Conservation (phyloP, 306 rosid species). For the Cucurbita maxima region DNA sequence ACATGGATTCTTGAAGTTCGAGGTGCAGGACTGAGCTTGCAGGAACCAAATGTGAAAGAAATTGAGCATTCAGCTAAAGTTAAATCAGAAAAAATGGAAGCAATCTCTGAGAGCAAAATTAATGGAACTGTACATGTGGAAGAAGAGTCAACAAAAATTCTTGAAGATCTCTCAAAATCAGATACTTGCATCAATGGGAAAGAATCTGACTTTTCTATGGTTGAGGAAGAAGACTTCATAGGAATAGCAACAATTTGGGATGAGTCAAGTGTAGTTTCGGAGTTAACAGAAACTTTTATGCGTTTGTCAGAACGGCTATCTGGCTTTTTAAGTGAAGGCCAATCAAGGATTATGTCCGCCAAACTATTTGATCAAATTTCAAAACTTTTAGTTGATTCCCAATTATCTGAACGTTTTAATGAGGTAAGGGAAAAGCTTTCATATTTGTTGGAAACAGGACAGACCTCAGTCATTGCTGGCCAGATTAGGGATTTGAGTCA, state of each 20-base stretch:
- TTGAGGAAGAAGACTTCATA: constrained; percentile 18
- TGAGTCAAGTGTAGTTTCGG: constrained; percentile 54
- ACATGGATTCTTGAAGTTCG: constrained; percentile 96
- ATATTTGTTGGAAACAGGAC: constrained; percentile 52
- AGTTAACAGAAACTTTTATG: constrained; percentile 56
- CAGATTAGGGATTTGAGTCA: constrained; percentile 82
- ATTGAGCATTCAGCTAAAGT: constrained; percentile 43
- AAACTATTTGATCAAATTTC: constrained; percentile 72
- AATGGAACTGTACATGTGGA: constrained; percentile 29
- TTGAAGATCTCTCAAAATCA: constrained; percentile 20
- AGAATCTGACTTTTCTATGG: constrained; percentile 18
- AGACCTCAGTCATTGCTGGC: constrained; percentile 46
- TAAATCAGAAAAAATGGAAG: constrained; percentile 62
- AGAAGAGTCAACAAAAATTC: constrained; percentile 26
- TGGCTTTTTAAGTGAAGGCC: constrained; percentile 82
- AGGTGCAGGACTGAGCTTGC: constrained; percentile 89
- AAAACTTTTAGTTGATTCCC: constrained; percentile 66
- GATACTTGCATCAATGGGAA: constrained; percentile 25
- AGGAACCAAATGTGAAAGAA: constrained; percentile 31
- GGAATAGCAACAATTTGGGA: constrained; percentile 50
- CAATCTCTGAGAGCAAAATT: constrained; percentile 31
- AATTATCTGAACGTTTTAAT: constrained; percentile 52
- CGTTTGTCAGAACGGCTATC: constrained; percentile 69
- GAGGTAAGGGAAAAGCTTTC: constrained; percentile 55
- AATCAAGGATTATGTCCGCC: constrained; percentile 53